Conservation (phyloP, 495 filamentous ascomycete genomes). For the Talaromyces liani region DNA sequence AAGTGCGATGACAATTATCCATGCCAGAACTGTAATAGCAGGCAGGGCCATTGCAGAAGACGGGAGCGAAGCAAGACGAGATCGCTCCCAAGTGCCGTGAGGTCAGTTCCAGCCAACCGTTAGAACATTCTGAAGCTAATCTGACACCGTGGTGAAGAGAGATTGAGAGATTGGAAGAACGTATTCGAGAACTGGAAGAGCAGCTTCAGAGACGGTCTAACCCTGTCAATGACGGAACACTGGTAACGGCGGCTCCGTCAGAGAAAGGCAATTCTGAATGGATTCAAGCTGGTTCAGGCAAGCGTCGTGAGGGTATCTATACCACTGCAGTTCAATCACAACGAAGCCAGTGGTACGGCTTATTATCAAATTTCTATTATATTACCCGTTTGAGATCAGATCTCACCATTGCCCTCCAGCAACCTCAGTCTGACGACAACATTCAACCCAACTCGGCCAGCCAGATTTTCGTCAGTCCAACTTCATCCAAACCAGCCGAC, state of each 20-base stretch:
- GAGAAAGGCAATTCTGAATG: not conserved
- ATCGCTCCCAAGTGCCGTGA: slow-evolving; percentile 18
- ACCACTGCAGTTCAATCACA: slow-evolving; percentile 5
- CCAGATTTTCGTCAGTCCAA: no score
- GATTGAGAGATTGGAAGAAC: slow-evolving; percentile 32
- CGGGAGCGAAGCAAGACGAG: slow-evolving; percentile 16
- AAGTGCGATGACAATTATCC: slow-evolving; percentile 35
- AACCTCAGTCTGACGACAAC: slow-evolving; percentile 10
- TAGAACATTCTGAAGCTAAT: not conserved
- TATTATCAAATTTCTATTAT: slow-evolving; percentile 23
- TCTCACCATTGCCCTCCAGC: slow-evolving; percentile 18
- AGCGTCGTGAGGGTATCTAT: slow-evolving; percentile 11
- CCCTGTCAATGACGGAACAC: not conserved
- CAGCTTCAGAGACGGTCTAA: slow-evolving; percentile 17
- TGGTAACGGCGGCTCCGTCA: slow-evolving; percentile 6
- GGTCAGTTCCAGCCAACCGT: slow-evolving; percentile 3
- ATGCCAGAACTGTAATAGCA: slow-evolving; percentile 30
- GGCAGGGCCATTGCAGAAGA: slow-evolving; percentile 8
- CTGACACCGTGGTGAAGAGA: slow-evolving; percentile 17
- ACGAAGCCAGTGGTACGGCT: slow-evolving; percentile 20
- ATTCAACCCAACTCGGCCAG: slow-evolving; percentile 4
- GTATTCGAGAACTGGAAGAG: slow-evolving; percentile 30
- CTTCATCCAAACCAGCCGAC: slow-evolving; percentile 7
- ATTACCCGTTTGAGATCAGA: slow-evolving; percentile 20
- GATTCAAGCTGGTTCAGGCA: not conserved